Conservation (phyloP, 169 alveolate genomes). For the Toxoplasma gondii region DNA sequence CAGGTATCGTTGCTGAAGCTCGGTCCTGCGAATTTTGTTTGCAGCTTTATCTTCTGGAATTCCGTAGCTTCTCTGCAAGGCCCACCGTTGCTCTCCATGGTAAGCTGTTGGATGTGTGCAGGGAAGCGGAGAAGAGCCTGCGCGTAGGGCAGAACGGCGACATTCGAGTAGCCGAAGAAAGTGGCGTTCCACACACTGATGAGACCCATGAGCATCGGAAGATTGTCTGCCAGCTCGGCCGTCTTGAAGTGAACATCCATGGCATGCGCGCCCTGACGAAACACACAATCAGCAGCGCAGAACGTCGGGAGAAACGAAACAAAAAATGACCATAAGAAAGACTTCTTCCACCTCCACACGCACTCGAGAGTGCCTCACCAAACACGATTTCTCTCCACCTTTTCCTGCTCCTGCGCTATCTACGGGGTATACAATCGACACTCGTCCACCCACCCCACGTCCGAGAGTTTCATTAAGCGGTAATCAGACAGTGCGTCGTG, state of each 20-base stretch:
- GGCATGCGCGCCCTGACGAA: slow-evolving; percentile 78
- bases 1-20: too few relatives aligned
- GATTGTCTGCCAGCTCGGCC: slow-evolving; percentile 83
- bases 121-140: slow-evolving; percentile 82
- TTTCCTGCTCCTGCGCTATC: too few relatives aligned
- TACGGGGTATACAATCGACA: too few relatives aligned
- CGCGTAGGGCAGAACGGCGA: slow-evolving; percentile 97
- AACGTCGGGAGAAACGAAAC: background rate
- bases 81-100: slow-evolving; percentile 98
- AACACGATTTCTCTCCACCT: too few relatives aligned
- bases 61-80: background rate
- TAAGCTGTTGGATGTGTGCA: slow-evolving; percentile 96
- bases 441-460: too few relatives aligned
- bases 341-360: background rate
- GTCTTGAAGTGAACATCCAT: slow-evolving; percentile 91
- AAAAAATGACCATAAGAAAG: background rate
- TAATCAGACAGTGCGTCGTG: too few relatives aligned
- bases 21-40: too few relatives aligned
- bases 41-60: too few relatives aligned
- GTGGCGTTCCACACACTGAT: slow-evolving; percentile 94
- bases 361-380: background rate
- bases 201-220: slow-evolving; percentile 95
- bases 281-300: background rate
- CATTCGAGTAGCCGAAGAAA: slow-evolving; percentile 85
- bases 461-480: too few relatives aligned